Evolutionary conservation across 1,284 basidiomycete species (phyloP).

Genomic region (Porogramme epimiltina): DNA sequence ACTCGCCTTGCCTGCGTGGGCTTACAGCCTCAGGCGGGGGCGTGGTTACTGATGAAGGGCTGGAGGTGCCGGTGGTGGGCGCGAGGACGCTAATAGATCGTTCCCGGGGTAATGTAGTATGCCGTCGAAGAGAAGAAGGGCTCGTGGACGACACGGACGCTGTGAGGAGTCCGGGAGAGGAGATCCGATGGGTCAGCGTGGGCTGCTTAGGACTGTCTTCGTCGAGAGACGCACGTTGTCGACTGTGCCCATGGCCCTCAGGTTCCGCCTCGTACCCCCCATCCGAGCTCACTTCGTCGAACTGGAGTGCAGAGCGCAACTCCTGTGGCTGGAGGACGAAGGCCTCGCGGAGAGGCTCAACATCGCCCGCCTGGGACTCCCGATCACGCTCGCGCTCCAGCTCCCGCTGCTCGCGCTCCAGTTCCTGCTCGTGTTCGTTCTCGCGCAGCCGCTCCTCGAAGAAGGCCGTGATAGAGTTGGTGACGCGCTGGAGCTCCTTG

Average conservation of each 20-base stretch:
- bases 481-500: slow-evolving; percentile 90
- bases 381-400: slow-evolving; percentile 45
- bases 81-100: slow-evolving; percentile 53
- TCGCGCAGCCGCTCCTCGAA: slow-evolving; percentile 89
- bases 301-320: slow-evolving; percentile 53
- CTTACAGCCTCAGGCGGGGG: slow-evolving; percentile 63
- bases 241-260: slow-evolving; percentile 64
- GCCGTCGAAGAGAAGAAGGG: slow-evolving; percentile 67
- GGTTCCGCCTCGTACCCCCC: slow-evolving; percentile 78
- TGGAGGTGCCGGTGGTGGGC: slow-evolving; percentile 53
- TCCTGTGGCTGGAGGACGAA: slow-evolving; percentile 60
- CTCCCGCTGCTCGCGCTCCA: slow-evolving; percentile 63
- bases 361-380: slow-evolving; percentile 48
- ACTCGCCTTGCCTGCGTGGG: slow-evolving; percentile 60
- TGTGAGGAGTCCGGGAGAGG: slow-evolving; percentile 56
- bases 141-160: slow-evolving; percentile 66
- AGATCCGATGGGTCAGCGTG: slow-evolving; percentile 55
- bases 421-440: slow-evolving; percentile 62
- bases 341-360: slow-evolving; percentile 58
- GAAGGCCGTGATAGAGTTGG: slow-evolving; percentile 90
- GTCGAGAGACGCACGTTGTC: slow-evolving; percentile 71
- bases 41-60: slow-evolving; percentile 51
- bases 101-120: slow-evolving; percentile 68
- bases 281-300: slow-evolving; percentile 75
- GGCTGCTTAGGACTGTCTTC: slow-evolving; percentile 40